Evolutionary conservation across 257 asterid species (phyloP), one percentile per base, ranked within the genome.

Genomic region (Thymus mandschuricus): DNA sequence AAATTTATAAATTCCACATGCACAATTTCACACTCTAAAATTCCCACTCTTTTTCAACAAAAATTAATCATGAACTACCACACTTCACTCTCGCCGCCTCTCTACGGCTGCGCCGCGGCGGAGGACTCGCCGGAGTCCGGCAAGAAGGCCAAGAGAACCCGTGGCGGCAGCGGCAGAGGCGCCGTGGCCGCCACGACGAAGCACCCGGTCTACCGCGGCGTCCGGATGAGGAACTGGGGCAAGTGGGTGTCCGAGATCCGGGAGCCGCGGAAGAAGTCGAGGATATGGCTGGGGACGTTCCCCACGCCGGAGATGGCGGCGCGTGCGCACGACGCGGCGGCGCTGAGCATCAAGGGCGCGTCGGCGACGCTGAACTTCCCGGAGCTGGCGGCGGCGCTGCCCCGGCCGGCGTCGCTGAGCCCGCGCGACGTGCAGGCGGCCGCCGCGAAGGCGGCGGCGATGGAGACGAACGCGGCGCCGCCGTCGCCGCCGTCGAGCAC

Each of bases 291-390:
- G 0, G 88, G 88, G 5, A 84, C 88, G 0, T 84, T 76, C 68
- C 77, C 88, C 57, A 84, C 88, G 6, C 80, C 88, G 0, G 88
- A 84, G 30, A 84, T 81, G 88, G 88, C 88, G 65, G 88, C 88
- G 75, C 86, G 88, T 81, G 88, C 88, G 0, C 88, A 84, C 65
- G 88, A 84, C 74, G 88, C 71, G 69, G 88, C 88, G 2, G 86
- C 84, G 5, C 54, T 81, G 6, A 79, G 81, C 82, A 74, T 84
- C 35, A 84, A 84, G 34, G 88, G 88, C 35, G 11, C 70, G 43
- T 63, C 81, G 6, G 84, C 82, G 5, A 66, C 57, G 0, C 81
- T 84, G 49, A 84, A 84, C 11, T 84, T 84, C 63, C 88, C 88
- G 0, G 78, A 81, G 0, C 79, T 79, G 31, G 82, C 82, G 21